Conservation (phyloP, 192 early-diverging fungal genomes). For the Spizellomyces sp. region DNA sequence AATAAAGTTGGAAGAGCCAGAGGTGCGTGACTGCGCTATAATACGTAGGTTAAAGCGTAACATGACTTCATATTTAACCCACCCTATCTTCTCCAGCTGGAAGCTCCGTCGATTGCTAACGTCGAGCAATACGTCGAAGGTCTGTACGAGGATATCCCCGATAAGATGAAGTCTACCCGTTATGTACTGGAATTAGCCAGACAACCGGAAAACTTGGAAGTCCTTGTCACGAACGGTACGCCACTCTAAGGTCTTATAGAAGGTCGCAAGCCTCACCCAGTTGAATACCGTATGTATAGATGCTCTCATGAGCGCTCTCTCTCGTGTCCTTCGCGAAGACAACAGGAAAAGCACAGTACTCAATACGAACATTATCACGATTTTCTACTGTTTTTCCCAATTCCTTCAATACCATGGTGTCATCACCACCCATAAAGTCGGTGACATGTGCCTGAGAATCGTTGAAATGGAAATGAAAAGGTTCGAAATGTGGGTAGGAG, state of each 20-base stretch:
- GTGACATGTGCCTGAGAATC: constrained; percentile 59
- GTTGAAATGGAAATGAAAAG: constrained; percentile 52
- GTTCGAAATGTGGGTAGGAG: constrained; percentile 49
- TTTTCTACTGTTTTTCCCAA: constrained; percentile 62
- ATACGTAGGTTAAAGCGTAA: neutral
- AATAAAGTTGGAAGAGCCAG: constrained; percentile 2
- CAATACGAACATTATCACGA: constrained; percentile 58
- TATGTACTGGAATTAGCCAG: constrained; percentile 50
- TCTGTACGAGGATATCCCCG: constrained; percentile 56
- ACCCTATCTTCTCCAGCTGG: constrained; percentile 11
- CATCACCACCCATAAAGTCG: constrained; percentile 61
- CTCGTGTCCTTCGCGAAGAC: constrained; percentile 60
- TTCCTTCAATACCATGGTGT: constrained; percentile 54
- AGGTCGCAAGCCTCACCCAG: too few species aligned
- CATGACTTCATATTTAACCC: constrained; percentile 3
- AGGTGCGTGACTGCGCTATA: constrained; percentile 7
- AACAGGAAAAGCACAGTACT: constrained; percentile 52
- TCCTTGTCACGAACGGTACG: constrained; percentile 45
- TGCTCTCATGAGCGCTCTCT: constrained; percentile 52
- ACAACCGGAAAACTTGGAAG: constrained; percentile 48
- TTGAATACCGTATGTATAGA: constrained; percentile 18
- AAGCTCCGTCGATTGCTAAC: constrained; percentile 38
- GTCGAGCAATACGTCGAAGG: constrained; percentile 58
- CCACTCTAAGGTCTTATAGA: neutral
- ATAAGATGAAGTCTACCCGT: constrained; percentile 51